Base-by-base conservation (phyloP, 192 early-diverging fungal species). In the Cladochytrium replicatum region DNA sequence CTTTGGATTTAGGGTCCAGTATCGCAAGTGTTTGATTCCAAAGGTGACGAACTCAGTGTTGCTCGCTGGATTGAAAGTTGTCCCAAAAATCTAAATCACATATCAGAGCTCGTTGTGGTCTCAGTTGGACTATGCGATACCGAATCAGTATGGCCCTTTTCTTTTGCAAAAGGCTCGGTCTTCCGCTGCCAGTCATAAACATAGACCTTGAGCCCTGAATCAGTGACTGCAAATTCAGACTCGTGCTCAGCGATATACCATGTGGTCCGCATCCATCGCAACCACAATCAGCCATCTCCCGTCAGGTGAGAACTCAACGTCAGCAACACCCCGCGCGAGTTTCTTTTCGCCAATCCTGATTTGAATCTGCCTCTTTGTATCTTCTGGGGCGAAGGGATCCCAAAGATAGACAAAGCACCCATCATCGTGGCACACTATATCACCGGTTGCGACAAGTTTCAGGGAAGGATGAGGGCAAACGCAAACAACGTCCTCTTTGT, bases 1-100 rank as follows among this genome's bases (percentile, higher is more conserved):
- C 6, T n/a, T 6, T 19, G 23, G 2, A 28, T 59, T 51, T 9
- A 52, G 53, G 19, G 11, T 53, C 50, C 50, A 59, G 43, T 44
- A 53, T 27, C 31, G 51, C 5, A 59, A 19, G 31, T 59, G 57
- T 26, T 37, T 52, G 6, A 39, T 43, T 7, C 57, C 57, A 26
- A 53, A 59, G 4, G 57, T 59, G 15, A 59, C 42, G 30, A 59
- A 59, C 29, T 59, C 57, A n/a, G n/a, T n/a, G 6, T 43, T 13
- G 17, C n/a, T 5, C 7, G 7, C 6, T 3, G 42, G 50, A 29
- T 59, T 59, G 19, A 46, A 32, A n/a, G 25, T 43, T 5, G 53
- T 43, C 3, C 57, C 57, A 34, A 59, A 59, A 23, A 54, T 53
- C 57, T 59, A 28, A 5, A 11, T n/a, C 3, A n/a, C 9, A 50